Percentiles rank a stretch among this genome's conserved stretches.
phyloP scores from a whole-genome alignment of 139 green algal species.

The Tetradesmus obliquus region DNA sequence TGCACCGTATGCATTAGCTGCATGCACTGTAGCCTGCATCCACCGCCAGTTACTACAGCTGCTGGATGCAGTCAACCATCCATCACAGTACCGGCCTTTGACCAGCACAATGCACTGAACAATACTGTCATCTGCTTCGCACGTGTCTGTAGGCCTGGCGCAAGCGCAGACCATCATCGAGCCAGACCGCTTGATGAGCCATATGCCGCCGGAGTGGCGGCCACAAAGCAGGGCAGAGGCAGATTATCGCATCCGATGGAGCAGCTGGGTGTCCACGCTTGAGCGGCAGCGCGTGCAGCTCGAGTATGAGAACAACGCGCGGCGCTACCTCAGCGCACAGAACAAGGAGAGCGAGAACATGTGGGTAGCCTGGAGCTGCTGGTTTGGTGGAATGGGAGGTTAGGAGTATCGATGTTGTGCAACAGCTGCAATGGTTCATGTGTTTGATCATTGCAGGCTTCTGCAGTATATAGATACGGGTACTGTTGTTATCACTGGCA shows the following conservation, averaged over 20 bases:
- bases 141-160: not conserved
- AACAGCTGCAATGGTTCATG: not conserved
- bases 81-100: no score
- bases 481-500: not conserved
- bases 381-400: not conserved
- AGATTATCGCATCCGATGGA: conserved; percentile 23
- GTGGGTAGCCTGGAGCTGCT: not conserved
- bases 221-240: conserved; percentile 13
- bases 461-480: not conserved
- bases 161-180: not conserved
- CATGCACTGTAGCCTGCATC: no score
- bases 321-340: not conserved
- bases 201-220: not conserved
- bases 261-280: not conserved
- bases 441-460: not conserved
- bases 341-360: conserved; percentile 31
- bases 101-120: no score
- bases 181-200: not conserved
- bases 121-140: no score
- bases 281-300: not conserved
- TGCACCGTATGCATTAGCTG: not conserved
- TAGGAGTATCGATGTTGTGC: not conserved
- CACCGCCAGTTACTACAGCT: no score
- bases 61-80: no score
- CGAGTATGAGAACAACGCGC: conserved; percentile 28